Evolutionary conservation across 495 filamentous ascomycete species (phyloP), one percentile per base, ranked within the genome.

Genomic region (Pseudotulostoma volvatum): DNA sequence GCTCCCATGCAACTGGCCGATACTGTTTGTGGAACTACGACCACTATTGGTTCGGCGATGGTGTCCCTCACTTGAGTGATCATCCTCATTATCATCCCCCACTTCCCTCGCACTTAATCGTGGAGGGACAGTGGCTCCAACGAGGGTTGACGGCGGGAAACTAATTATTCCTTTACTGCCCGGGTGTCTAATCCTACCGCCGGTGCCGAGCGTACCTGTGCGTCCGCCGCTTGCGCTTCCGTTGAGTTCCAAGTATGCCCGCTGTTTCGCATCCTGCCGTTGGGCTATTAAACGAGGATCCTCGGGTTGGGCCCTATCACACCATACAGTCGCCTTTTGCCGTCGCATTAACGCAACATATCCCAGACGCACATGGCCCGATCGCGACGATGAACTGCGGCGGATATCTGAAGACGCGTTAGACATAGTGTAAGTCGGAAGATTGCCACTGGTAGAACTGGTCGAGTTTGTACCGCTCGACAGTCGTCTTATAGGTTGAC

Each of bases 281-380:
- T 81, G 74, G 17, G 83, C 84, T 4, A 79, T 56, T 39, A 93
- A 53, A 16, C 84, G 70, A 7, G 92, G 82, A 59, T 99, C 92
- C 58, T 96, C 85, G 36, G 79, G 73, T 49, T 99, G 90, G 9
- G 86, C 73, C 38, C 87, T 85, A 47, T 96, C 92, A 58, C 88
- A 95, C 90, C 90, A 99, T 5, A 99, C 90, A 0, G 90, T 99
- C 19, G 84, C 90, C 53, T 96, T 99, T 52, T 99, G 90, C 48
- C 84, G 84, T 34, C 90, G 74, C 64, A 99, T 79, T 7, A 95
- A 66, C 9, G 90, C 88, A 16, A 99, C 90, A 57, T 99, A 99
- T 45, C 81, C 75, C 19, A 75, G 66, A 4, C 80, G 70, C 31
- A 70, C 67, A 14, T 57, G 57, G 13, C 64, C 56, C 5, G 67